Percentiles rank a stretch among this genome's conserved stretches.
Conservation (phyloP, 352 stramenopile species). For the Pythium phragmitis region DNA sequence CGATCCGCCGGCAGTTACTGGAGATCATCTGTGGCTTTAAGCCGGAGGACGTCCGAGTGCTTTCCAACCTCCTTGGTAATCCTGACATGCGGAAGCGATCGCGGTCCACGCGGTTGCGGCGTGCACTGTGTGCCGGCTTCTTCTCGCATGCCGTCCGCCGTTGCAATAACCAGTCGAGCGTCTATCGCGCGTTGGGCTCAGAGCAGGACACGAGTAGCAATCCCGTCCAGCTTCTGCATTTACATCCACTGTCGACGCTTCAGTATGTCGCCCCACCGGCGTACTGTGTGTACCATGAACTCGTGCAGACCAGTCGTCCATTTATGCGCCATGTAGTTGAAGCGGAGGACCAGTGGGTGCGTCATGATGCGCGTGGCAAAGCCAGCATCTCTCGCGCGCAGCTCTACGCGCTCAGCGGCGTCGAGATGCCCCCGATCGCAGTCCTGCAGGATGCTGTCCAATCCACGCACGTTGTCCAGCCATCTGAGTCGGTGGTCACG, state of each 20-base stretch:
- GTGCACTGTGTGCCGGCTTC: slow-evolving; percentile 51
- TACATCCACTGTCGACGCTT: slow-evolving; percentile 66
- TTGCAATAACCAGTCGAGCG: slow-evolving; percentile 52
- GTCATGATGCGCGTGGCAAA: slow-evolving; percentile 38
- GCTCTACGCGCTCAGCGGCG: slow-evolving; percentile 57
- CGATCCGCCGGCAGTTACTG: slow-evolving; percentile 57
- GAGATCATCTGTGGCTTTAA: slow-evolving; percentile 47
- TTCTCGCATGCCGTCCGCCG: slow-evolving; percentile 61
- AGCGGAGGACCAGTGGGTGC: slow-evolving; percentile 55
- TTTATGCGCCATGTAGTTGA: slow-evolving; percentile 63
- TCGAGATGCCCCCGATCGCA: slow-evolving; percentile 9
- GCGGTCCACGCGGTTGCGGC: slow-evolving; percentile 20
- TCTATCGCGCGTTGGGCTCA: slow-evolving; percentile 44
- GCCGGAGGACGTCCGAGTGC: slow-evolving; percentile 31
- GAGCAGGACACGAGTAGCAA: not conserved
- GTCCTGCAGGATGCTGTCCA: not conserved
- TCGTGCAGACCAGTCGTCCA: slow-evolving; percentile 67
- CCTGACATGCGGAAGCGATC: slow-evolving; percentile 2
- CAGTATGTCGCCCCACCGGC: slow-evolving; percentile 43
- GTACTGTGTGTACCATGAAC: slow-evolving; percentile 69
- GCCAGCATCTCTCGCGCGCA: slow-evolving; percentile 28
- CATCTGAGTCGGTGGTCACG: not conserved
- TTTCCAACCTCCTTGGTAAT: slow-evolving; percentile 3
- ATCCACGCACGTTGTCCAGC: not conserved
- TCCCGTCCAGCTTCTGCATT: slow-evolving; percentile 53